A percentile compares a stretch with the other conserved stretches of the same genome.
Evolutionary conservation across 495 filamentous ascomycete genomes (phyloP).

Genomic region (Lepraria neglecta): DNA sequence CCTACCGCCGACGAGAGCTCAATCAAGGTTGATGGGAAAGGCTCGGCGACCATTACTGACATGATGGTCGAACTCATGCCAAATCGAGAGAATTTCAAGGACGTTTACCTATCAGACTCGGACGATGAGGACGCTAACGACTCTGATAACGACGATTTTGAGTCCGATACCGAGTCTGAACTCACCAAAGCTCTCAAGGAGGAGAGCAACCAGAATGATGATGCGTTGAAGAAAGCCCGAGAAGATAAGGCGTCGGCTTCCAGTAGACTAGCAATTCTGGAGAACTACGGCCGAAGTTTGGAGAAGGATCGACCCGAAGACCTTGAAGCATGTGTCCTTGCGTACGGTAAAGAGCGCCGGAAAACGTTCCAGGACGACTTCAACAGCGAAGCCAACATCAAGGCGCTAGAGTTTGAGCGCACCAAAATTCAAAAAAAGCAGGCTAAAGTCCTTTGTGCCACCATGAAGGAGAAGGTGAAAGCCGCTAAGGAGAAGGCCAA

Average conservation of each 20-base stretch:
- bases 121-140: conserved; percentile 35
- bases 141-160: conserved; percentile 34
- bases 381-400: conserved; percentile 30
- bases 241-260: conserved; percentile 37
- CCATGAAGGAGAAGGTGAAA: conserved; percentile 38
- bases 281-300: conserved; percentile 39
- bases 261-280: conserved; percentile 40
- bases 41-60: conserved; percentile 55
- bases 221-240: conserved; percentile 28
- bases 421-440: conserved; percentile 26
- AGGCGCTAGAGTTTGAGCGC: conserved; percentile 36
- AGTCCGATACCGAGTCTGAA: conserved; percentile 30
- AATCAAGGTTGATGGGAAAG: conserved; percentile 64
- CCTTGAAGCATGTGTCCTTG: conserved; percentile 33
- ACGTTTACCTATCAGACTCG: conserved; percentile 48
- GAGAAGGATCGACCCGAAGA: conserved; percentile 32
- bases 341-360: conserved; percentile 44
- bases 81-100: conserved; percentile 52
- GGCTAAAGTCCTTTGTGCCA: conserved; percentile 29
- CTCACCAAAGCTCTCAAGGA: conserved; percentile 24
- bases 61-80: conserved; percentile 57
- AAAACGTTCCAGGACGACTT: conserved; percentile 42
- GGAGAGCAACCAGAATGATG: conserved; percentile 25
- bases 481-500: conserved; percentile 35
- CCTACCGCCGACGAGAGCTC: conserved; percentile 59